phyloP scores from a whole-genome alignment of 202 grass and related monocot species.

The Thinopyrum obtusiflorum region DNA sequence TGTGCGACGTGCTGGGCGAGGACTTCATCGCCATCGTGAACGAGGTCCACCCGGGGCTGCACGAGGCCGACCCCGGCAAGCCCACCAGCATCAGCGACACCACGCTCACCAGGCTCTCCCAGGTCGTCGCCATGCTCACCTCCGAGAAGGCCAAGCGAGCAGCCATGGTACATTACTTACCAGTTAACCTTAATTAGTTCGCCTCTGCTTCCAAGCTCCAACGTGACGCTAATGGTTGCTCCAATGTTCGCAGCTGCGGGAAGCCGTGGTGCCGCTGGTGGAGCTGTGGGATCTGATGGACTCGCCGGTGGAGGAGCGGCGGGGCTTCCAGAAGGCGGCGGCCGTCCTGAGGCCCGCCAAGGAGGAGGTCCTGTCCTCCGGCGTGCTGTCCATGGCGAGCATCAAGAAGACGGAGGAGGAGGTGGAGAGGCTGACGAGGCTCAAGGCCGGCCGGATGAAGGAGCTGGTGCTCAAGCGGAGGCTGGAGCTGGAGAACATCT shows the following conservation, averaged over 20 bases:
- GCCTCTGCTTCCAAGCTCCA: neutral
- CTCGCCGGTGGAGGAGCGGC: slow-evolving; percentile 59
- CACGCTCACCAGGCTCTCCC: slow-evolving; percentile 56
- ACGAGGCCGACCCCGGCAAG: slow-evolving; percentile 55
- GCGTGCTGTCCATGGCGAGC: slow-evolving; percentile 49
- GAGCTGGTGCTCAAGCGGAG: slow-evolving; percentile 71
- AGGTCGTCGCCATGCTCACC: slow-evolving; percentile 50
- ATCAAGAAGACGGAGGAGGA: slow-evolving; percentile 71
- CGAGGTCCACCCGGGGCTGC: slow-evolving; percentile 65
- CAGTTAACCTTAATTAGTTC: neutral
- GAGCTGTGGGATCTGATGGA: slow-evolving; percentile 76
- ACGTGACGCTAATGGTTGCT: neutral
- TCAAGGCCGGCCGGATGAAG: slow-evolving; percentile 77
- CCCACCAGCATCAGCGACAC: slow-evolving; percentile 73
- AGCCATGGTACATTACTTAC: slow-evolving; percentile 33
- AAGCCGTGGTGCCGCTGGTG: slow-evolving; percentile 38
- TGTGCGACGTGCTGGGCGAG: slow-evolving; percentile 67
- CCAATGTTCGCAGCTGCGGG: slow-evolving; percentile 43
- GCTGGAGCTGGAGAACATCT: slow-evolving; percentile 71
- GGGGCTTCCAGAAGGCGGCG: slow-evolving; percentile 46
- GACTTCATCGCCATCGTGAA: slow-evolving; percentile 65
- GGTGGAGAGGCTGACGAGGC: slow-evolving; percentile 58
- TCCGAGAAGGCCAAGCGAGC: slow-evolving; percentile 56
- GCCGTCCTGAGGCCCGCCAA: slow-evolving; percentile 23
- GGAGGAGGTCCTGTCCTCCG: slow-evolving; percentile 33